Base-by-base conservation (phyloP, 176 grass and related monocot species). In the Bonia amplexicaulis region DNA sequence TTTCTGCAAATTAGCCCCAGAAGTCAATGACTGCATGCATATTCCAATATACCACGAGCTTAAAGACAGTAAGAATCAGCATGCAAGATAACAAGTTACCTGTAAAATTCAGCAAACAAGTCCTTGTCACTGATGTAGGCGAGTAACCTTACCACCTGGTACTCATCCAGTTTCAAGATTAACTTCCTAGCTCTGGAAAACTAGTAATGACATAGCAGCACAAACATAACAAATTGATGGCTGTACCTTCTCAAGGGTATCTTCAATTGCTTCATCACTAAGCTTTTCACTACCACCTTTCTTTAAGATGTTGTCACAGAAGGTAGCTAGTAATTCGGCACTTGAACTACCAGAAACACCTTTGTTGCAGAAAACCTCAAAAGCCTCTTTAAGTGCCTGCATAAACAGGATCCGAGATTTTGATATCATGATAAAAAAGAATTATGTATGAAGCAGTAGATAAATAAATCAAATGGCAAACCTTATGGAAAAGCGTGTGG, bases 291-390 rank as follows among this genome's bases (percentile, higher is more conserved):
- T 93, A 16, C 94, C 89, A 79, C 94, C 91, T 83, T 97, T 97
- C 73, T 90, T 97, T 77, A 97, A 86, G 63, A 97, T 93, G 84
- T 90, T 92, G 74, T 93, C 94, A 16, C 94, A 93, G 73, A 93
- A 97, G 12, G 89, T 93, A 48, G 94, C 94, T 55, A 97, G 76
- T 77, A 97, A 76, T 73, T 97, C 91, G 5, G 94, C 91, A 66
- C 85, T 93, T 65, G 94, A 81, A 66, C 94, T 93, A 78, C 94
- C 94, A 69, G 89, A 83, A 82, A 97, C 91, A 90, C 89, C 89
- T 86, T 97, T 93, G 73, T 93, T 97, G 85, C 94, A 97, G 82
- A 97, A 93, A 60, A 93, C 89, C 57, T 93, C 94, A 82, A 97
- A 97, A 41, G 94, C 91, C 76, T 93, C 94, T 77, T 93, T 93